Base-by-base conservation (phyloP, 164 flowering plant genomes). In the Umbilicus rupestris region DNA sequence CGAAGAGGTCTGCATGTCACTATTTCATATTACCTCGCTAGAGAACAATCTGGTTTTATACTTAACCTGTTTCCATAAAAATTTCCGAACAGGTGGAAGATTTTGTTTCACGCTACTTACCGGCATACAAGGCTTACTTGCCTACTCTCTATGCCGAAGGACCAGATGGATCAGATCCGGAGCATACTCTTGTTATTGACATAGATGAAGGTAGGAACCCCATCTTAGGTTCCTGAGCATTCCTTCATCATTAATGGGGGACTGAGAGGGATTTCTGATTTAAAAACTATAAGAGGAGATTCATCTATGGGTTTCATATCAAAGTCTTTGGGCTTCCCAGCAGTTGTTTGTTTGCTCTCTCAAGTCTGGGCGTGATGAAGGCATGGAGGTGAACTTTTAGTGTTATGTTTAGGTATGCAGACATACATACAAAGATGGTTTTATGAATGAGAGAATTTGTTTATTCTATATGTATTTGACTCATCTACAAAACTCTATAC, bases 51-150 rank as follows among this genome's bases (percentile, higher is more conserved):
- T 14, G 3, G 39, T 22, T 9, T 24, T 37, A 19, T n/a, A 24
- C 52, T 30, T 31, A 45, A 14, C 42, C 10, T 16, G 16, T 50
- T 66, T 33, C 5, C 28, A 33, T 33, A 57, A 35, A 19, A 66
- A 19, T 15, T 8, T 11, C 65, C 52, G 9, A 76, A 72, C 83
- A 93, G 99, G 91, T 95, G 33, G 66, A 66, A 71, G 99, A 95
- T 69, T 95, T 95, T 74, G 99, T 94, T 69, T 94, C 99, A 9
- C 83, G 99, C 0, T 94, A 91, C 72, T 69, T 95, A 65, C 99
- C 99, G 20, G 99, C 97, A 39, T 95, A 95, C 85, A 82, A 84
- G 7, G 97, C 97, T 33, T 95, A 92, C 68, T 95, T 95, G 62
- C 96, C 97, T 11, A 83, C 88, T 0, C 94, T 95, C 0, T 95